These are phyloP conservation scores for Adansonia madagascariensis DNA, from an alignment of 441 rosid species.

Conservation along the genomic window DNA sequence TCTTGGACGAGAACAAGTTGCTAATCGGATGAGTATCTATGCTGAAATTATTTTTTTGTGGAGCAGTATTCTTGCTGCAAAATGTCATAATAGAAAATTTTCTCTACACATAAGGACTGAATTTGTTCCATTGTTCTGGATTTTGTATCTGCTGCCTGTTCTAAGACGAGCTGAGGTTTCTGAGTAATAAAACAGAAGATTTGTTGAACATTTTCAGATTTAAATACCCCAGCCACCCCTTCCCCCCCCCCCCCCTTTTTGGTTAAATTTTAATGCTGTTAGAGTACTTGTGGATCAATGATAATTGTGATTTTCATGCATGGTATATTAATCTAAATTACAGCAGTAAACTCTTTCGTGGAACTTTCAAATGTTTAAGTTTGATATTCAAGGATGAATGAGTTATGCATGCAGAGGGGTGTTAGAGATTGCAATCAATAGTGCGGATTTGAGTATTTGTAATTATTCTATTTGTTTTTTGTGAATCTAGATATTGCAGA, in stretches of 20 bases:
- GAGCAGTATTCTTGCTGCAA: constrained; percentile 15
- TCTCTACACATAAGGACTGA: constrained; percentile 24
- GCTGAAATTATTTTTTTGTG: constrained; percentile 4
- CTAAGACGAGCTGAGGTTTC: constrained; percentile 27
- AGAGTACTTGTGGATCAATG: not conserved
- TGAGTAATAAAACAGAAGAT: constrained; percentile 42
- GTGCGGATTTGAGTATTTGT: too few species aligned
- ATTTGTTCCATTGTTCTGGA: constrained; percentile 30
- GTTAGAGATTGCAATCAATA: too few species aligned
- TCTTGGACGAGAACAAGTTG: constrained; percentile 83
- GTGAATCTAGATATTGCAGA: too few species aligned
- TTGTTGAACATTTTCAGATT: constrained; percentile 27
- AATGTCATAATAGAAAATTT: constrained; percentile 29
- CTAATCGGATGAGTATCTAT: constrained; percentile 64
- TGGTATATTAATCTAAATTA: not conserved
- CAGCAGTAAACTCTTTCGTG: not conserved
- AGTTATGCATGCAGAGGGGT: not conserved
- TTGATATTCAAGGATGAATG: not conserved
- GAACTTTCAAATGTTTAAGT: not conserved
- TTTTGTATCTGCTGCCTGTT: constrained; percentile 26
- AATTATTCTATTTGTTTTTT: too few species aligned
- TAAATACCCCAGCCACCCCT: not conserved
- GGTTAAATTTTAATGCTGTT: not conserved
- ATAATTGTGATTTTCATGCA: not conserved
- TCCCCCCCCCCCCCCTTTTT: too few species aligned